Evolutionary conservation across 2,329 filamentous ascomycete genomes (phyloP).

Genomic region (Colletotrichum brevisporum): DNA sequence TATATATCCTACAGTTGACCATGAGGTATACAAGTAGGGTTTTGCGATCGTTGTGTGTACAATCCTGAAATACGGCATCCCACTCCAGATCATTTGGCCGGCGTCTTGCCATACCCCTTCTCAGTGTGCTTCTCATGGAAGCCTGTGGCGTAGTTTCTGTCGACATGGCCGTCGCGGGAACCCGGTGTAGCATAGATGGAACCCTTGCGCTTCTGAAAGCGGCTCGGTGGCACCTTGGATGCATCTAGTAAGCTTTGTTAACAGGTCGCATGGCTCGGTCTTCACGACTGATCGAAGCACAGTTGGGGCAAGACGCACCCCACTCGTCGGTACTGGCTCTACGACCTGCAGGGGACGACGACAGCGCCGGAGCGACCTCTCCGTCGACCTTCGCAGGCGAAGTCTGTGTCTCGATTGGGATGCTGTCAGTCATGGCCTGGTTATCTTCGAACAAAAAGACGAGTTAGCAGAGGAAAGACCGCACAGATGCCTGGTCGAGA

Average conservation of each 20-base stretch:
- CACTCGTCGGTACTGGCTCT: constrained; percentile 62
- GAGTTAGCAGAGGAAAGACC: background rate
- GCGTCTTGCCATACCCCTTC: constrained; percentile 59
- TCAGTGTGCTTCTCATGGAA: constrained; percentile 73
- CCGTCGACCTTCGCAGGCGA: constrained; percentile 14
- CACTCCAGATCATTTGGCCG: constrained; percentile 20
- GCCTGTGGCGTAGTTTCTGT: constrained; percentile 70
- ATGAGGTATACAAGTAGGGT: no score
- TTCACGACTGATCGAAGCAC: no score
- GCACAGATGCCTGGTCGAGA: background rate
- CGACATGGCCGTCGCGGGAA: constrained; percentile 75
- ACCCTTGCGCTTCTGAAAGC: constrained; percentile 79
- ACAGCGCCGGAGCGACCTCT: constrained; percentile 20
- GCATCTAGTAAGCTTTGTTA: constrained; percentile 63
- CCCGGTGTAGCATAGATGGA: constrained; percentile 77
- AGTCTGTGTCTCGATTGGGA: constrained; percentile 12
- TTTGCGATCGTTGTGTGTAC: no score
- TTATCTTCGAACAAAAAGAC: constrained; percentile 10
- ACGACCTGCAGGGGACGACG: constrained; percentile 48
- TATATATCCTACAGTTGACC: no score
- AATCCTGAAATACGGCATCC: no score
- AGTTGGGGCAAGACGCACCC: constrained; percentile 53
- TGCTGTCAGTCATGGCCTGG: constrained; percentile 27
- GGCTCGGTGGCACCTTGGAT: constrained; percentile 75
- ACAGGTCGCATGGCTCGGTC: background rate